These are phyloP conservation scores for Eucalyptus urophylla DNA, from an alignment of 345 rosid genomes.

Conservation along the genomic window DNA sequence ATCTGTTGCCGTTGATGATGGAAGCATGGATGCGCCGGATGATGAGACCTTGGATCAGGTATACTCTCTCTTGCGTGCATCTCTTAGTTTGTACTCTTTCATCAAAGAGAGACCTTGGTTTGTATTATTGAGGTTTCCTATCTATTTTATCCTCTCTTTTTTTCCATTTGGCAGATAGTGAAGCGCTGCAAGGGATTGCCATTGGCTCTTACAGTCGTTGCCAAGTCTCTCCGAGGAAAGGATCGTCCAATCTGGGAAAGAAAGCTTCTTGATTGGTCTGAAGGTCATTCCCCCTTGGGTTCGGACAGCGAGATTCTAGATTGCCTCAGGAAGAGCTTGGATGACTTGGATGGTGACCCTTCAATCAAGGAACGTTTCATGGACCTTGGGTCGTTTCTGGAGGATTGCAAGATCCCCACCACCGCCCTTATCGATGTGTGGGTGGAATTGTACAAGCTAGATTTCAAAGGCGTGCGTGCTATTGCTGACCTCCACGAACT, in stretches of 20 bases:
- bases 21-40: background rate
- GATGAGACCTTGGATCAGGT: background rate
- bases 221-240: conserved; percentile 24
- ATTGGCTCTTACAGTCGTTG: conserved; percentile 35
- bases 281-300: conserved; percentile 6
- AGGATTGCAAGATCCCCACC: conserved; percentile 46
- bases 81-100: too few species aligned
- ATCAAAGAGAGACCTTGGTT: background rate
- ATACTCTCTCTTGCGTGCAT: background rate
- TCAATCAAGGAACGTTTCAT: conserved; percentile 28
- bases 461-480: conserved; percentile 11
- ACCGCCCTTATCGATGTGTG: conserved; percentile 38
- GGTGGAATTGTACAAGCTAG: conserved; percentile 21
- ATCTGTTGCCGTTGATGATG: background rate
- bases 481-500: conserved; percentile 21
- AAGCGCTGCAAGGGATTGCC: conserved; percentile 47
- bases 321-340: conserved; percentile 19
- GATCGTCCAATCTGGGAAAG: conserved; percentile 17
- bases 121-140: background rate
- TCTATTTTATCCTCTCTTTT: too few species aligned
- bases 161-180: conserved; percentile 15
- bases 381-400: conserved; percentile 35
- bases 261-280: conserved; percentile 2
- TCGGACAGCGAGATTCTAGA: conserved; percentile 2
- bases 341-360: conserved; percentile 1